Percentiles rank a stretch among this genome's conserved stretches.
Evolutionary conservation across 495 filamentous ascomycete species (phyloP).

Genomic region (Pseudevernia furfuracea): DNA sequence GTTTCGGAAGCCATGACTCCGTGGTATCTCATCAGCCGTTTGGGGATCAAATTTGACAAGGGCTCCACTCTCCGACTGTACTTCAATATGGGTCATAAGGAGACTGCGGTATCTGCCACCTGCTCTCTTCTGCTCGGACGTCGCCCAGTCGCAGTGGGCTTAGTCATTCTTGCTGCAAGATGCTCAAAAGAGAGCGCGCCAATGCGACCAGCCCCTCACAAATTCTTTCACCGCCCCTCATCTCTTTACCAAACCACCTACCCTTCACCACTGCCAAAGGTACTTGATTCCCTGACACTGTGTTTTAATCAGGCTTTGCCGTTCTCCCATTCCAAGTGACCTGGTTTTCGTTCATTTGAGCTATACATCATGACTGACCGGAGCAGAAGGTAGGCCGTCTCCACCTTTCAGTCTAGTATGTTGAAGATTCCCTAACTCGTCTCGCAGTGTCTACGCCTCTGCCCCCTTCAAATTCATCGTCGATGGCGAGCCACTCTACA

Average conservation of each 20-base stretch:
- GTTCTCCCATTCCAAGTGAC: neutral
- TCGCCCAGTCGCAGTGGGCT: neutral
- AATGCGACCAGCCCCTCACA: neutral
- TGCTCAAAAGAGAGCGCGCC: neutral
- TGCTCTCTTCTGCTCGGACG: neutral
- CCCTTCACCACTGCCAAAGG: neutral
- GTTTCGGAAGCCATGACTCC: neutral
- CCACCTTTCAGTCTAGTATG: too few relatives aligned
- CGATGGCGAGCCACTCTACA: constrained; percentile 21
- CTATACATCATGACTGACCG: neutral
- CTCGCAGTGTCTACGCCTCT: constrained; percentile 15
- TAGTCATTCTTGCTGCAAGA: constrained; percentile 1
- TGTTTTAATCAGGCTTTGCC: neutral
- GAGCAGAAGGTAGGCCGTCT: neutral
- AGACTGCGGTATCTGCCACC: neutral
- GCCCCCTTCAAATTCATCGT: constrained; percentile 25
- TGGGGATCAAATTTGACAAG: neutral
- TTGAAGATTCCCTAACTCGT: neutral
- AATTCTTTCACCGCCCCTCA: neutral
- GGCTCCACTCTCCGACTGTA: neutral
- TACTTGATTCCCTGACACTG: neutral
- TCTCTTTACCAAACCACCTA: neutral
- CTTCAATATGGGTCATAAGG: neutral
- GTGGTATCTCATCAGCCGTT: neutral
- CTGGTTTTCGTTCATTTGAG: neutral